Base-by-base conservation (phyloP, 208 protist species). In the Leishmania gerbilli region DNA sequence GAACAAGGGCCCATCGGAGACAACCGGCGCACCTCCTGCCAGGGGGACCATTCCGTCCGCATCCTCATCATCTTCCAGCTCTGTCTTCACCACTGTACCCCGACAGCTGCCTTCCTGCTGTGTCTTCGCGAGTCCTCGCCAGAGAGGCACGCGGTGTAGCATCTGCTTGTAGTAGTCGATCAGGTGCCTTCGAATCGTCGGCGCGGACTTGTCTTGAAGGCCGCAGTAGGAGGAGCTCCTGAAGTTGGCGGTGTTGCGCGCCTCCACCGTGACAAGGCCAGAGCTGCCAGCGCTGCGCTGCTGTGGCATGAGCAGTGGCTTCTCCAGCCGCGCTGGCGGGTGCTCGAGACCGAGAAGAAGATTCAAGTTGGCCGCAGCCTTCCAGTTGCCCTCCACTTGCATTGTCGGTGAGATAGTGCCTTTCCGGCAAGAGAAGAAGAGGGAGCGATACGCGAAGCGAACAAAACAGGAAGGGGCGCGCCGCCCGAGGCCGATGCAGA, bases 101-200 rank as follows among this genome's bases (percentile, higher is more conserved):
- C 53, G 31, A 2, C 4, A 37, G 24, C 17, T n/a, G 17, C 17
- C 64, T 3, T 49, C 51, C 47, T 74, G 17, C 24, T 79, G n/a
- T 51, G 76, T 76, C 62, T 79, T 77, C 31, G 78, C 45, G 45
- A 31, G 49, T 53, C 72, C 68, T 45, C 71, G 68, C 90, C 86
- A 93, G 0, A 95, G 84, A 1, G 82, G 80, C 55, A 97, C 89
- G 27, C 91, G 88, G 13, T 74, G 85, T 49, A 97, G 79, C 88
- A 95, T 90, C n/a, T 89, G 80, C 24, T 80, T 81, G 88, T 96
- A 97, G 81, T 96, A 95, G n/a, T 75, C 80, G 3, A 90, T 74
- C 8, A 97, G 65, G 11, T 80, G 37, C 15, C 71, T 67, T 27
- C 83, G 84, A 62, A 82, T 76, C 15, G 62, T 51, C 24, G 77